phyloP scores from a whole-genome alignment of 2,329 filamentous ascomycete species.

The Rhytidhysteron rufulum region DNA sequence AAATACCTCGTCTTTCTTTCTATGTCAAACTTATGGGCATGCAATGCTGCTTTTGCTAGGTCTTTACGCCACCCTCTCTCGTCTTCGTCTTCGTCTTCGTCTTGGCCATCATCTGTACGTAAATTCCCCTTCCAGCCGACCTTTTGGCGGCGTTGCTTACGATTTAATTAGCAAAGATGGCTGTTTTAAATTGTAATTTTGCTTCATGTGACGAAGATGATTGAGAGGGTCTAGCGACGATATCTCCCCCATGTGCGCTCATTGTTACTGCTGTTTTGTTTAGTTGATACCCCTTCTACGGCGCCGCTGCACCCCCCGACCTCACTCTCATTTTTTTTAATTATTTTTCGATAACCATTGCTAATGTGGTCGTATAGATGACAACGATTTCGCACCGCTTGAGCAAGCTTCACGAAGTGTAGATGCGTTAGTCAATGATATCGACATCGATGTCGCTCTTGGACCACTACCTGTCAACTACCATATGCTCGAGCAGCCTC shows the following conservation, averaged over 20 bases:
- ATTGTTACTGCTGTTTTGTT: neutral
- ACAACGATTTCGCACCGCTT: slow-evolving; percentile 55
- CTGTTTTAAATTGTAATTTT: slow-evolving; percentile 25
- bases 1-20: slow-evolving; percentile 27
- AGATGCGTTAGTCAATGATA: slow-evolving; percentile 65
- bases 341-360: too few relatives aligned
- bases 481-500: slow-evolving; percentile 32
- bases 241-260: neutral
- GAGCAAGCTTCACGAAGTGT: slow-evolving; percentile 62
- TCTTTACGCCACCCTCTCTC: slow-evolving; percentile 35
- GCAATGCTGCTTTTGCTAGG: slow-evolving; percentile 31
- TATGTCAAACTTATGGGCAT: slow-evolving; percentile 27
- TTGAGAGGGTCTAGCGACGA: slow-evolving; percentile 22
- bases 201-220: slow-evolving; percentile 37
- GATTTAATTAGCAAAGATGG: slow-evolving; percentile 39
- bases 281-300: neutral
- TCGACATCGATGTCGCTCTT: slow-evolving; percentile 30
- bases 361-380: slow-evolving; percentile 55
- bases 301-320: too few relatives aligned
- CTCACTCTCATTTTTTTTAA: too few relatives aligned
- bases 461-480: slow-evolving; percentile 14
- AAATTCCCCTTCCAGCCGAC: slow-evolving; percentile 38
- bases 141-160: slow-evolving; percentile 32
- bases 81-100: slow-evolving; percentile 44
- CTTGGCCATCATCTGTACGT: slow-evolving; percentile 44